Conservation (phyloP, 2,329 filamentous ascomycete genomes). For the Stagonosporopsis chrysanthemi region DNA sequence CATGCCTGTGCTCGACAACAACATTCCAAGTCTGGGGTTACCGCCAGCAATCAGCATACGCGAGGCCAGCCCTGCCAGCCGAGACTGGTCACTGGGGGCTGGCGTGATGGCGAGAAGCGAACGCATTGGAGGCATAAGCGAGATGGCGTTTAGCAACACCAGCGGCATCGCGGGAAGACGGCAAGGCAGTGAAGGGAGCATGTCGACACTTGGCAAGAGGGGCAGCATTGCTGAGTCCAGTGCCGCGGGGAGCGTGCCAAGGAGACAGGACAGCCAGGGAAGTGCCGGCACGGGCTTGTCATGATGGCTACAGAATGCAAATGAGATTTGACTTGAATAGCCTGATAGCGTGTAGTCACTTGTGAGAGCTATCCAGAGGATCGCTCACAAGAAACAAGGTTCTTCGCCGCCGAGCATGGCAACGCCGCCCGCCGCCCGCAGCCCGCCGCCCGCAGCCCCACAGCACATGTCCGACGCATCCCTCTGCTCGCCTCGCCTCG, state of each 20-base stretch:
- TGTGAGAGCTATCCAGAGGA: no score
- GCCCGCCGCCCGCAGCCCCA: no score
- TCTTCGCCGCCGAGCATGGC: no score
- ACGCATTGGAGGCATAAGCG: conserved; percentile 17
- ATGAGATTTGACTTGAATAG: no score
- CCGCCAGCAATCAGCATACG: conserved; percentile 51
- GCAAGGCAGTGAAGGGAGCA: conserved; percentile 40
- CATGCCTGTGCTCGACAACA: conserved; percentile 44
- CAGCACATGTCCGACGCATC: no score
- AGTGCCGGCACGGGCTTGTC: conserved; percentile 6
- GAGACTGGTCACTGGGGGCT: conserved; percentile 38
- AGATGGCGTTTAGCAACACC: conserved; percentile 20
- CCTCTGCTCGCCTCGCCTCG: neutral
- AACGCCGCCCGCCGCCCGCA: no score
- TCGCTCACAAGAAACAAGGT: no score
- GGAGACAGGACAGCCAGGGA: conserved; percentile 38
- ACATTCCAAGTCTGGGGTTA: conserved; percentile 54
- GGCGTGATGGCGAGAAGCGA: conserved; percentile 25
- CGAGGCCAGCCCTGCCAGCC: conserved; percentile 42
- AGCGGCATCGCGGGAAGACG: conserved; percentile 42
- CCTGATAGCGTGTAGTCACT: no score
- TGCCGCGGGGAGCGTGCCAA: conserved; percentile 27
- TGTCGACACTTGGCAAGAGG: conserved; percentile 32
- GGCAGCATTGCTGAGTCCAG: conserved; percentile 32
- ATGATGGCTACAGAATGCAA: no score